These are phyloP conservation scores for Penicillium angulare DNA, from an alignment of 495 filamentous ascomycete genomes.

Conservation along the genomic window DNA sequence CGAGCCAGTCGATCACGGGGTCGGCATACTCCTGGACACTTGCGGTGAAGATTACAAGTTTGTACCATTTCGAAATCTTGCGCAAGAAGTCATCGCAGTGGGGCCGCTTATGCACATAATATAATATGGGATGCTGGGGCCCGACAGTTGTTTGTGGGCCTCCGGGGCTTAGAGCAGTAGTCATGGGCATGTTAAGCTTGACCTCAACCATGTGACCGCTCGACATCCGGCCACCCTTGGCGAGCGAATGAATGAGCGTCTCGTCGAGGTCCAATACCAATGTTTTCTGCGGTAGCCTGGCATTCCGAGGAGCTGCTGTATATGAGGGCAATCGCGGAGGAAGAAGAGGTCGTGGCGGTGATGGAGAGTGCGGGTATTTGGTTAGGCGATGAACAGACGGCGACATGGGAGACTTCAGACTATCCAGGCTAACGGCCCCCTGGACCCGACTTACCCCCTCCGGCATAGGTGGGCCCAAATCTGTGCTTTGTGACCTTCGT, in stretches of 20 bases:
- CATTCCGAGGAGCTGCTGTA: slow-evolving; percentile 47
- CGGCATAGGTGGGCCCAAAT: slow-evolving; percentile 30
- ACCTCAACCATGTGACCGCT: slow-evolving; percentile 99
- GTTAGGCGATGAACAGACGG: slow-evolving; percentile 69
- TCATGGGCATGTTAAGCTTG: slow-evolving; percentile 67
- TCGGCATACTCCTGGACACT: slow-evolving; percentile 98
- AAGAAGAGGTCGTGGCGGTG: slow-evolving; percentile 85
- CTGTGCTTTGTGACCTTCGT: slow-evolving; percentile 35
- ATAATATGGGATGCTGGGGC: slow-evolving; percentile 92
- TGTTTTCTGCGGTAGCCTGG: slow-evolving; percentile 71
- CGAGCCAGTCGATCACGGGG: slow-evolving; percentile 98
- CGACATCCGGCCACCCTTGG: slow-evolving; percentile 92
- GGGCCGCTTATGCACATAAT: slow-evolving; percentile 97
- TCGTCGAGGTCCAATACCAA: slow-evolving; percentile 95
- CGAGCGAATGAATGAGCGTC: slow-evolving; percentile 94
- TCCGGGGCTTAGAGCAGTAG: slow-evolving; percentile 58
- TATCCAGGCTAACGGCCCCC: slow-evolving; percentile 37
- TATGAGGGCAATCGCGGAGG: slow-evolving; percentile 84
- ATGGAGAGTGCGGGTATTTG: slow-evolving; percentile 84
- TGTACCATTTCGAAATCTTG: slow-evolving; percentile 97
- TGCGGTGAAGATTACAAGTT: slow-evolving; percentile 94
- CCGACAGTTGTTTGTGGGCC: slow-evolving; percentile 63
- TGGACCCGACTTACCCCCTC: slow-evolving; percentile 30
- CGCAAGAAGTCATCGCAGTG: slow-evolving; percentile 96
- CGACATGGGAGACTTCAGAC: slow-evolving; percentile 85